Conservation (phyloP, 805 yeast genomes). For the Candida sakaeoensis region DNA sequence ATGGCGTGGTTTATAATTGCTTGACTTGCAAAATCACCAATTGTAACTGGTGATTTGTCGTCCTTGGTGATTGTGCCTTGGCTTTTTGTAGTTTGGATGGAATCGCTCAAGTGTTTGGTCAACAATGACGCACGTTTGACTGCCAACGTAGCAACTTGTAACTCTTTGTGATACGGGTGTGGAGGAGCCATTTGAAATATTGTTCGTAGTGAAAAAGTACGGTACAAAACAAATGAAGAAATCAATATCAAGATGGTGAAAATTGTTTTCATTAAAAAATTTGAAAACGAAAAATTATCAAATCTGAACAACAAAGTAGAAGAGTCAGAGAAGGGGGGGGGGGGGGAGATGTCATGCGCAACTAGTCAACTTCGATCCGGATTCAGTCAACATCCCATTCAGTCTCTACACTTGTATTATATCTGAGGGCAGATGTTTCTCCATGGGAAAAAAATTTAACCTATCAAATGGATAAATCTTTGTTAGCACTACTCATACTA, state of each 20-base stretch:
- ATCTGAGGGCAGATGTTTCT: no score
- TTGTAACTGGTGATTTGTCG: slow-evolving; percentile 92
- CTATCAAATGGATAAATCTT: slow-evolving; percentile 26
- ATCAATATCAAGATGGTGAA: slow-evolving; percentile 1
- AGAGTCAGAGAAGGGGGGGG: no score
- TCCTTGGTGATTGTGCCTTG: slow-evolving; percentile 67
- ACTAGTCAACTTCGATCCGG: no score
- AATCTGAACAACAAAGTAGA: no score
- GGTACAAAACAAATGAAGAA: neutral
- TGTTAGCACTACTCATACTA: slow-evolving; percentile 24
- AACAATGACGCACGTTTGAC: slow-evolving; percentile 82
- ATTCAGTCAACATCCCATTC: no score
- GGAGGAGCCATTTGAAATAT: neutral
- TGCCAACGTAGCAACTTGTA: slow-evolving; percentile 79
- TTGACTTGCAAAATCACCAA: slow-evolving; percentile 96
- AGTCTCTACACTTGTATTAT: no score
- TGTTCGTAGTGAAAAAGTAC: neutral
- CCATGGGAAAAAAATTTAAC: no score
- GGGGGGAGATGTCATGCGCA: no score
- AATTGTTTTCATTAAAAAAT: neutral
- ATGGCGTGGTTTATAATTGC: slow-evolving; percentile 87
- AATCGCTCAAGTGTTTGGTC: slow-evolving; percentile 63
- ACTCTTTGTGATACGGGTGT: slow-evolving; percentile 59
- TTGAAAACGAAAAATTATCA: no score
- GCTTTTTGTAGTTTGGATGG: slow-evolving; percentile 42